phyloP scores from a whole-genome alignment of 139 green algal species.

The Chlamydomonas sp. region DNA sequence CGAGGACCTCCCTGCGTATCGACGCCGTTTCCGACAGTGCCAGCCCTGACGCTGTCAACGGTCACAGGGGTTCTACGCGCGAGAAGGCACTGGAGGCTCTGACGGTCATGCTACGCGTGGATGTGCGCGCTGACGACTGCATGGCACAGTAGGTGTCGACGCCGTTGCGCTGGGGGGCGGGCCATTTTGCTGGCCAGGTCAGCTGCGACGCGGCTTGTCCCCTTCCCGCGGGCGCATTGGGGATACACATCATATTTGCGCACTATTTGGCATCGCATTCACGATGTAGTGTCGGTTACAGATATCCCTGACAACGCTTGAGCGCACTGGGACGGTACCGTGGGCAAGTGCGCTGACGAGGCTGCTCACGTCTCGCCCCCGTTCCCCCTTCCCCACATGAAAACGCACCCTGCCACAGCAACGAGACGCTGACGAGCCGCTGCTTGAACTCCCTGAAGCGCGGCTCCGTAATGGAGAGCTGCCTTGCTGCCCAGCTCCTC shows the following conservation, averaged over 20 bases:
- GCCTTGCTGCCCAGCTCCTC: slow-evolving; percentile 61
- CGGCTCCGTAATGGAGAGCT: slow-evolving; percentile 60
- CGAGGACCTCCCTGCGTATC: not conserved
- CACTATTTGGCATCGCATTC: too few species aligned
- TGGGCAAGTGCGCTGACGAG: too few species aligned
- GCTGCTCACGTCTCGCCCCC: not conserved
- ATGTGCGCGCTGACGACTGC: slow-evolving; percentile 25
- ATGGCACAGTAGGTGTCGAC: slow-evolving; percentile 14
- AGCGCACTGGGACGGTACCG: too few species aligned
- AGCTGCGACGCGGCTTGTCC: too few species aligned
- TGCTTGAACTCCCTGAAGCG: slow-evolving; percentile 58
- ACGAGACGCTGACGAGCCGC: slow-evolving; percentile 61
- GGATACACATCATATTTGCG: too few species aligned
- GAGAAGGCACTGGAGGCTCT: slow-evolving; percentile 59
- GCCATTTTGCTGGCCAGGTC: too few species aligned
- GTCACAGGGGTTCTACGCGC: slow-evolving; percentile 55
- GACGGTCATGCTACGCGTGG: slow-evolving; percentile 29
- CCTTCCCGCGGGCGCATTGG: too few species aligned
- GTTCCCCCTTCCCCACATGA: not conserved
- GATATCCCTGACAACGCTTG: too few species aligned
- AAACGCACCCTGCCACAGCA: slow-evolving; percentile 35
- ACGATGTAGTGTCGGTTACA: too few species aligned
- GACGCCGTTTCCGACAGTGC: too few species aligned
- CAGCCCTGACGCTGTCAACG: not conserved
- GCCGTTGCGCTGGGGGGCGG: too few species aligned